Evolutionary conservation across 768 basidiomycete species (phyloP).

Genomic region (Leccinum boreale): DNA sequence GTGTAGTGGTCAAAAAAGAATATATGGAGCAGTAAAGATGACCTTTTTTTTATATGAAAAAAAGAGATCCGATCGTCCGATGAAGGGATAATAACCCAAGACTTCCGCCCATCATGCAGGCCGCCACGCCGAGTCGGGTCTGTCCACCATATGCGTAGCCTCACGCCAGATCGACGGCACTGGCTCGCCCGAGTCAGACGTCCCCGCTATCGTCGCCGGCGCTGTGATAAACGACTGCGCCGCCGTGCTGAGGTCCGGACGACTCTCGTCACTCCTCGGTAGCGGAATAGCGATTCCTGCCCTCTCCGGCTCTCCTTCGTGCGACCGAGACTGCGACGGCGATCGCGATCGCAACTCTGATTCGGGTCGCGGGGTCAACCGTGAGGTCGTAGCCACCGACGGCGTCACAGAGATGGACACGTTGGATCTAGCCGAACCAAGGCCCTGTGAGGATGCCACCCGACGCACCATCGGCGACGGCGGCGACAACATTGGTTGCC

Average conservation of each 20-base stretch:
- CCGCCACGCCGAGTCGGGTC: slow-evolving; percentile 36
- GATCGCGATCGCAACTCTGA: not conserved
- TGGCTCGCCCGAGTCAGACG: slow-evolving; percentile 48
- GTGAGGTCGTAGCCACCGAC: slow-evolving; percentile 25
- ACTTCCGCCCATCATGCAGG: slow-evolving; percentile 32
- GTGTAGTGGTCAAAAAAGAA: not conserved
- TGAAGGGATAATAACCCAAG: slow-evolving; percentile 10
- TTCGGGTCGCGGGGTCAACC: slow-evolving; percentile 17
- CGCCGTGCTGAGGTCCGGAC: slow-evolving; percentile 66
- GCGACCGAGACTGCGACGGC: slow-evolving; percentile 3
- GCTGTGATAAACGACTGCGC: slow-evolving; percentile 67
- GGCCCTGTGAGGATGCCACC: slow-evolving; percentile 14
- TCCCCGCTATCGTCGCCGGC: slow-evolving; percentile 55
- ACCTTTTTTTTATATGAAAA: not conserved
- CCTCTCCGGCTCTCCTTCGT: slow-evolving; percentile 16
- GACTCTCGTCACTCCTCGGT: slow-evolving; percentile 35
- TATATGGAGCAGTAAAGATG: not conserved
- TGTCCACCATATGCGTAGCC: slow-evolving; percentile 41
- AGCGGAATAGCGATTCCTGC: slow-evolving; percentile 25
- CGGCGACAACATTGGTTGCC: slow-evolving; percentile 45
- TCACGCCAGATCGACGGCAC: slow-evolving; percentile 50
- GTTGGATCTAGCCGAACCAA: slow-evolving; percentile 16
- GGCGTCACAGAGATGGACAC: slow-evolving; percentile 21
- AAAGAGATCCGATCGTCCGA: slow-evolving; percentile 12
- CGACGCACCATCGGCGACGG: slow-evolving; percentile 10